Evolutionary conservation across 805 yeast genomes (phyloP).

Genomic region (Yamadazyma sp.): DNA sequence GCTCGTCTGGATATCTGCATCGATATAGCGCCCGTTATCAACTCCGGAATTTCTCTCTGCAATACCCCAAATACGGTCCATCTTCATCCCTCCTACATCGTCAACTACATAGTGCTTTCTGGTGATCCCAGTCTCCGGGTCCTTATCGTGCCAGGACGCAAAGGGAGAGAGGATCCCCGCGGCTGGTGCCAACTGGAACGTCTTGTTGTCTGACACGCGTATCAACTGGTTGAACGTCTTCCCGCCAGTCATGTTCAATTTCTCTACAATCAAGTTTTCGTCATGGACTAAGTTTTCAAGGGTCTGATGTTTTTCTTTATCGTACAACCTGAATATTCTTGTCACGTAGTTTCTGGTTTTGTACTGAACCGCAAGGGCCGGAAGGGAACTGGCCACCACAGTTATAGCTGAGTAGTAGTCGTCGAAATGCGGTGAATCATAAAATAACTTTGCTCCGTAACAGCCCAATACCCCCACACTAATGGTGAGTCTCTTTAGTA

Average conservation of each 20-base stretch:
- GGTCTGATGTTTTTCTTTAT: conserved; percentile 61
- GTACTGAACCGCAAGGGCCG: conserved; percentile 49
- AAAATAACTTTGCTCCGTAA: conserved; percentile 60
- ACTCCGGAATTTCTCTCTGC: conserved; percentile 66
- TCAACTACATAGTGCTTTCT: conserved; percentile 61
- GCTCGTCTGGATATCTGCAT: neutral
- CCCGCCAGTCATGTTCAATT: conserved; percentile 65
- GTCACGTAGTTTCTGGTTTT: conserved; percentile 68
- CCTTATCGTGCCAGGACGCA: conserved; percentile 40
- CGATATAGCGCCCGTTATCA: conserved; percentile 60
- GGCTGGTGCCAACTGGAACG: conserved; percentile 34
- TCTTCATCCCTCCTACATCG: conserved; percentile 74
- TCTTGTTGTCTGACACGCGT: conserved; percentile 35
- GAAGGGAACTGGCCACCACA: conserved; percentile 53
- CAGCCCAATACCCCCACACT: conserved; percentile 62
- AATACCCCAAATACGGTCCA: conserved; percentile 87
- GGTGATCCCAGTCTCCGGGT: conserved; percentile 31
- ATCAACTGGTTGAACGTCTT: conserved; percentile 63
- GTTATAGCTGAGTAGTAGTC: conserved; percentile 47
- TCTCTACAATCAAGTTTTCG: conserved; percentile 68
- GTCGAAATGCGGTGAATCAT: conserved; percentile 53
- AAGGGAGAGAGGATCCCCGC: conserved; percentile 24
- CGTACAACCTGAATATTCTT: conserved; percentile 68
- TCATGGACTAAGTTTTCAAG: conserved; percentile 57
- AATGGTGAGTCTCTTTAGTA: conserved; percentile 59